Evolutionary conservation across 345 rosid genomes (phyloP).

Genomic region (Citrus inodora): DNA sequence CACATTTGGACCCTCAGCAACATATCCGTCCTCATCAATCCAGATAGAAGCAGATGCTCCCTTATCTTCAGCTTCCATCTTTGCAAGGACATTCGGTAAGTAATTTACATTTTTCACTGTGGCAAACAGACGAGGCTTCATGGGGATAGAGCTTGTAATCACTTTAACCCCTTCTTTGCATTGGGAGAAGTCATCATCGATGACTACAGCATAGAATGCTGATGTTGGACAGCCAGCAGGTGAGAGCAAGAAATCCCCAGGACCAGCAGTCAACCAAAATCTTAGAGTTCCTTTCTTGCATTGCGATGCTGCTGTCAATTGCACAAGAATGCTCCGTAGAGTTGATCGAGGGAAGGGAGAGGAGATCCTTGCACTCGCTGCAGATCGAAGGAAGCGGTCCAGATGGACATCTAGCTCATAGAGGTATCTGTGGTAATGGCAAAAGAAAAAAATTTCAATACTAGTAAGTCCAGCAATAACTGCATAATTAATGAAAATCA

Average conservation of each 20-base stretch:
- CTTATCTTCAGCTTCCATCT: constrained; percentile 67
- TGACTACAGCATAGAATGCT: constrained; percentile 71
- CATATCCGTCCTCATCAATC: constrained; percentile 54
- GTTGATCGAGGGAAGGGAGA: constrained; percentile 56
- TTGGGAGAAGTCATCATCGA: constrained; percentile 46
- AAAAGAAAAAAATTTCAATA: neutral
- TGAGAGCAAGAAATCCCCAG: constrained; percentile 66
- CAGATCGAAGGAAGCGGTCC: constrained; percentile 60
- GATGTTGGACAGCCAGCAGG: constrained; percentile 52
- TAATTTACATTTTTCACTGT: constrained; percentile 64
- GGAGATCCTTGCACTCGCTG: constrained; percentile 49
- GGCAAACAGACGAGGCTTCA: constrained; percentile 55
- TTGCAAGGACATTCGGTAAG: constrained; percentile 54
- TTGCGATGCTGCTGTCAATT: constrained; percentile 45
- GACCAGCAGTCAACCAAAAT: constrained; percentile 68
- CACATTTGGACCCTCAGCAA: constrained; percentile 71
- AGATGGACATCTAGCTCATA: constrained; percentile 66
- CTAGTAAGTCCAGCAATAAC: neutral
- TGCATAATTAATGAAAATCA: neutral
- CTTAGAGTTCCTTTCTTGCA: constrained; percentile 62
- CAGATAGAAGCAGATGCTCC: constrained; percentile 62
- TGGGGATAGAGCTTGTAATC: constrained; percentile 59
- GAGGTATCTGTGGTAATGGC: constrained; percentile 33
- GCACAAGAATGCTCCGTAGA: constrained; percentile 61
- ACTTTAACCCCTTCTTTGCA: constrained; percentile 56